These are phyloP conservation scores for Huntiella bhutanensis DNA, from an alignment of 2,329 filamentous ascomycete species.

Conservation along the genomic window DNA sequence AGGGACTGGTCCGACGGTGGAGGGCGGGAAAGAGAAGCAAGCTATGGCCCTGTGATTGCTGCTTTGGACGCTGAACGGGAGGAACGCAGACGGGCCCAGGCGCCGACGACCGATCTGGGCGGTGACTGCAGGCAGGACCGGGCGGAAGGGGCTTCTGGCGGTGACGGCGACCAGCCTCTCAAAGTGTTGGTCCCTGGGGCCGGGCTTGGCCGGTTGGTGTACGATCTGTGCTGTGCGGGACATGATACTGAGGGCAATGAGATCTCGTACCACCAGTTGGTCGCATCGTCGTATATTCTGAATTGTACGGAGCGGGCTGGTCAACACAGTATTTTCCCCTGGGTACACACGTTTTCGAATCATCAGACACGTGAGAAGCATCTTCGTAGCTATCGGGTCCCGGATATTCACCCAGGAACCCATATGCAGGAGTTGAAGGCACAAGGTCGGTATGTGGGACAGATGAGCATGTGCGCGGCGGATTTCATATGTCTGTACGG, in stretches of 20 bases:
- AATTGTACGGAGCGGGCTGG: slow-evolving; percentile 42
- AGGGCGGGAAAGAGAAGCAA: slow-evolving; percentile 50
- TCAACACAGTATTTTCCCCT: slow-evolving; percentile 63
- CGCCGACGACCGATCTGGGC: background rate
- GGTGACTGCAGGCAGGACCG: too few species aligned
- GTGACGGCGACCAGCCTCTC: slow-evolving; percentile 17
- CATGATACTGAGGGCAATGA: slow-evolving; percentile 76
- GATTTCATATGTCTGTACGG: slow-evolving; percentile 84
- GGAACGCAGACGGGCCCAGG: slow-evolving; percentile 7
- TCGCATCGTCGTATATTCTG: slow-evolving; percentile 61
- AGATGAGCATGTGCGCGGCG: slow-evolving; percentile 83
- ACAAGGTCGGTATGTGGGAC: slow-evolving; percentile 24
- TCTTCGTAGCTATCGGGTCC: slow-evolving; percentile 51
- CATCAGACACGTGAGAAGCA: slow-evolving; percentile 57
- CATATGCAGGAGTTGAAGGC: slow-evolving; percentile 22
- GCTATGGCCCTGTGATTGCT: slow-evolving; percentile 54
- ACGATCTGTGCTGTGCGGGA: slow-evolving; percentile 59
- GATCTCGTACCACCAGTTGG: slow-evolving; percentile 91
- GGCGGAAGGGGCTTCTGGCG: background rate
- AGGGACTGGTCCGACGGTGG: slow-evolving; percentile 84
- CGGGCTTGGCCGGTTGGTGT: slow-evolving; percentile 72
- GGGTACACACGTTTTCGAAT: slow-evolving; percentile 77
- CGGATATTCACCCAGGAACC: slow-evolving; percentile 57
- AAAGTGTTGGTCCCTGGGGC: slow-evolving; percentile 75
- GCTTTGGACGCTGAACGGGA: slow-evolving; percentile 37